Conservation (phyloP, 768 basidiomycete species). For the Mycena crocata region DNA sequence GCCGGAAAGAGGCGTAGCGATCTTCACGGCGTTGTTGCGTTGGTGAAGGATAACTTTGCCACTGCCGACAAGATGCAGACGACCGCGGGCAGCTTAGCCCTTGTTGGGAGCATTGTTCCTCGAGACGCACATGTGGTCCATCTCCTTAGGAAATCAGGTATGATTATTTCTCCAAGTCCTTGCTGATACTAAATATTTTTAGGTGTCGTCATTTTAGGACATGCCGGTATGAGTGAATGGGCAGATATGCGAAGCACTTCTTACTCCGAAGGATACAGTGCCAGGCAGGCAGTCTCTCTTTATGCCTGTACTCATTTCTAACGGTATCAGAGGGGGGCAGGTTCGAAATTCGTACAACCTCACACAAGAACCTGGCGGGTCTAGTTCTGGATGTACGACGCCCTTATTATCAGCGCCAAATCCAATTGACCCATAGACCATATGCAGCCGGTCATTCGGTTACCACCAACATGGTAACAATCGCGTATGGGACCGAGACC, state of each 20-base stretch:
- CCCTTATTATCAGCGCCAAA: background rate
- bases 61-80: conserved; percentile 36
- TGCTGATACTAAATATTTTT: background rate
- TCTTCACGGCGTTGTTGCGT: conserved; percentile 33
- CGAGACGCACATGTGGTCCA: conserved; percentile 34
- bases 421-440: conserved; percentile 21
- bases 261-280: conserved; percentile 42
- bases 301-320: conserved; percentile 18
- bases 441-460: conserved; percentile 47
- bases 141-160: conserved; percentile 26
- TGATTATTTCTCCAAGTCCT: background rate
- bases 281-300: conserved; percentile 7
- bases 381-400: conserved; percentile 49
- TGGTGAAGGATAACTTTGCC: conserved; percentile 37
- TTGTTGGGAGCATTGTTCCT: conserved; percentile 35
- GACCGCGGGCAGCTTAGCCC: conserved; percentile 31
- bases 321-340: conserved; percentile 53
- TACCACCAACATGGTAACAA: conserved; percentile 41
- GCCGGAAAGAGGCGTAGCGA: conserved; percentile 29
- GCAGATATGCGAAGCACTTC: conserved; percentile 41
- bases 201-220: conserved; percentile 43
- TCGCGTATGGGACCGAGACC: conserved; percentile 42
- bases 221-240: conserved; percentile 54
- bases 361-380: conserved; percentile 54
- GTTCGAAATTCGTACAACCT: conserved; percentile 49